phyloP scores from a whole-genome alignment of 352 stramenopile species.

The Phytopythium litorale region DNA sequence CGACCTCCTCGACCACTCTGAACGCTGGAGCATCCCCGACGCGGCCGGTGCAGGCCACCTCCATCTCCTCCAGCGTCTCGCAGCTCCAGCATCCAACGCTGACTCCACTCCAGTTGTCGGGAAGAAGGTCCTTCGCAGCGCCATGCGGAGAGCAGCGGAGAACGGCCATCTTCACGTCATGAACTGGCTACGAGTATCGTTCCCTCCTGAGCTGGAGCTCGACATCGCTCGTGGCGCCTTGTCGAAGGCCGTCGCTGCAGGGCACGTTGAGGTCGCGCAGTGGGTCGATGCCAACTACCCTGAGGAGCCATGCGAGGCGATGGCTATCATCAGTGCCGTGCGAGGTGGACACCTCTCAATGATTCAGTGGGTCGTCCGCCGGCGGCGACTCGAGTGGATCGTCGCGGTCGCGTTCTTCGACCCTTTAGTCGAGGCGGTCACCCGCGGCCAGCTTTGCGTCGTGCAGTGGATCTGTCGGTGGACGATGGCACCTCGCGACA shows the following conservation, averaged over 20 bases:
- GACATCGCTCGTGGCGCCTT: not conserved
- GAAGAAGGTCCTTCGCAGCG: not conserved
- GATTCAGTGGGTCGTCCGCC: conserved; percentile 4
- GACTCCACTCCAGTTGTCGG: not conserved
- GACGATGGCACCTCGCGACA: not conserved
- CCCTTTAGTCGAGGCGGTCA: not conserved
- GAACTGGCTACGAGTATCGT: not conserved
- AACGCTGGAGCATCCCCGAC: conserved; percentile 1
- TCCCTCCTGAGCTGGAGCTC: not conserved
- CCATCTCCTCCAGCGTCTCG: not conserved
- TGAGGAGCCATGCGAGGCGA: not conserved
- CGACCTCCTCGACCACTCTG: conserved; percentile 2
- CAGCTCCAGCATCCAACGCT: not conserved
- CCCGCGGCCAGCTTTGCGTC: not conserved
- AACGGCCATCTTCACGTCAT: conserved; percentile 2
- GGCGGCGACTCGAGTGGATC: conserved; percentile 1
- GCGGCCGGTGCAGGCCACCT: not conserved
- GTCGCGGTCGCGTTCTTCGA: conserved; percentile 4
- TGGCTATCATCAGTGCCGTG: not conserved
- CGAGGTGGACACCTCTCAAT: not conserved
- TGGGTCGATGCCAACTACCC: conserved; percentile 1
- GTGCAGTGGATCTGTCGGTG: conserved; percentile 4
- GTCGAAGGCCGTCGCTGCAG: not conserved
- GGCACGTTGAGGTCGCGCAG: not conserved
- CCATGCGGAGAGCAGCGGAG: not conserved